Percentiles rank a stretch among this genome's conserved stretches.
These are phyloP conservation scores for Aspergillus thermomutatus DNA, from an alignment of 2,329 filamentous ascomycete species.

Conservation along the genomic window DNA sequence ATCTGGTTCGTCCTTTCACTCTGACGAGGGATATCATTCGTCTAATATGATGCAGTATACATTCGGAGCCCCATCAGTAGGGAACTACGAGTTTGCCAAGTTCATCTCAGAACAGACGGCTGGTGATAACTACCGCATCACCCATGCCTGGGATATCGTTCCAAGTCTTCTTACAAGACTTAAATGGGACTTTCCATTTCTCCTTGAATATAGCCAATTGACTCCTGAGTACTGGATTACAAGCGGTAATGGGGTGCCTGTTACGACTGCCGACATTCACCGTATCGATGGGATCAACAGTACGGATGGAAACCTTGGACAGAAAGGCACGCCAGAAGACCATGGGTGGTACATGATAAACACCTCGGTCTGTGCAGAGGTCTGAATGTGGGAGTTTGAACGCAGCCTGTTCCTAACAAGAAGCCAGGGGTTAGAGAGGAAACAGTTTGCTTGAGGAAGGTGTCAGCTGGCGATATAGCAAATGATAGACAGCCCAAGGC, in stretches of 20 bases:
- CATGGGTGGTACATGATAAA: constrained; percentile 6
- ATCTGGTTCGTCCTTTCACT: background rate
- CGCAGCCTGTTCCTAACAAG: too few relatives aligned
- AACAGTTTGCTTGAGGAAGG: too few relatives aligned
- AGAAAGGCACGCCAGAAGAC: background rate
- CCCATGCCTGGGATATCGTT: background rate
- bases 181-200: background rate
- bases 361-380: constrained; percentile 1
- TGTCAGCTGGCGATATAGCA: too few relatives aligned
- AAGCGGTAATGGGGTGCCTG: background rate
- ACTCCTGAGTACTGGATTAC: constrained; percentile 13
- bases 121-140: constrained; percentile 3
- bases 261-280: constrained; percentile 28
- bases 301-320: constrained; percentile 6
- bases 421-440: too few relatives aligned
- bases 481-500: too few relatives aligned
- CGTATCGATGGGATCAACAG: constrained; percentile 16
- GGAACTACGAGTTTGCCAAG: constrained; percentile 2
- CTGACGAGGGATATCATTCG: background rate
- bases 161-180: background rate
- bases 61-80: constrained; percentile 3
- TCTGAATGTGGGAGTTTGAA: too few relatives aligned
- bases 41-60: constrained; percentile 1
- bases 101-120: background rate
- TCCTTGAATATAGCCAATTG: constrained; percentile 9